Evolutionary conservation across 1,284 basidiomycete genomes (phyloP).

Genomic region (Coniophora puteana): DNA sequence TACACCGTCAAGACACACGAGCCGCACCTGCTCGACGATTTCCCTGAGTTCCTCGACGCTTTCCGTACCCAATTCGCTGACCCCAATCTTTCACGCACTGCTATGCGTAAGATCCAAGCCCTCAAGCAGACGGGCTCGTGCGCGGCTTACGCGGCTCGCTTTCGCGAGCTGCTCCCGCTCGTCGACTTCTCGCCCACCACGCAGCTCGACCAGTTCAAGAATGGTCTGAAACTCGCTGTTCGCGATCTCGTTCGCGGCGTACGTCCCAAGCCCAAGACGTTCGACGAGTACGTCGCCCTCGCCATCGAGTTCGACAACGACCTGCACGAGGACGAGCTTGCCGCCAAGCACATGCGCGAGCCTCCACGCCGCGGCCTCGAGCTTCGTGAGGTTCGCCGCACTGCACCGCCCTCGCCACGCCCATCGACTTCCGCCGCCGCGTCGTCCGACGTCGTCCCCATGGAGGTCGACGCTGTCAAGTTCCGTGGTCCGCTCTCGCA

Average conservation of each 20-base stretch:
- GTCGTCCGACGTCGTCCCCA: slow-evolving; percentile 11
- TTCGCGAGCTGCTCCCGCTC: slow-evolving; percentile 19
- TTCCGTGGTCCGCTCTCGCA: slow-evolving; percentile 17
- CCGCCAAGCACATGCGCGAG: not conserved
- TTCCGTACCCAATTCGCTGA: slow-evolving; percentile 25
- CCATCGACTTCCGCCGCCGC: not conserved
- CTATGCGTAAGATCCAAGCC: slow-evolving; percentile 15
- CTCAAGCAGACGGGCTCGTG: slow-evolving; percentile 26
- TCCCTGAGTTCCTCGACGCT: slow-evolving; percentile 15
- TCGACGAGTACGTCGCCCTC: slow-evolving; percentile 8
- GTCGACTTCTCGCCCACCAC: slow-evolving; percentile 19
- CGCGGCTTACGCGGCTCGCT: slow-evolving; percentile 18
- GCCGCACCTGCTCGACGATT: slow-evolving; percentile 11
- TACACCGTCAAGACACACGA: slow-evolving; percentile 6
- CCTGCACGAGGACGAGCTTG: slow-evolving; percentile 4
- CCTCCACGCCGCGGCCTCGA: not conserved
- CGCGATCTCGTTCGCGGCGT: slow-evolving; percentile 6
- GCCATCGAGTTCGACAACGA: slow-evolving; percentile 9
- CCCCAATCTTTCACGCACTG: slow-evolving; percentile 18
- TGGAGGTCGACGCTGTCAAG: slow-evolving; percentile 19
- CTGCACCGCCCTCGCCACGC: not conserved
- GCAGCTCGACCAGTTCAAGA: slow-evolving; percentile 9
- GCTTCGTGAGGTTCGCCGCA: no score
- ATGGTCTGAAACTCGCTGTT: slow-evolving; percentile 12
- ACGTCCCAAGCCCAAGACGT: slow-evolving; percentile 1